phyloP scores from a whole-genome alignment of 345 rosid genomes.

The Moringa oleifera region DNA sequence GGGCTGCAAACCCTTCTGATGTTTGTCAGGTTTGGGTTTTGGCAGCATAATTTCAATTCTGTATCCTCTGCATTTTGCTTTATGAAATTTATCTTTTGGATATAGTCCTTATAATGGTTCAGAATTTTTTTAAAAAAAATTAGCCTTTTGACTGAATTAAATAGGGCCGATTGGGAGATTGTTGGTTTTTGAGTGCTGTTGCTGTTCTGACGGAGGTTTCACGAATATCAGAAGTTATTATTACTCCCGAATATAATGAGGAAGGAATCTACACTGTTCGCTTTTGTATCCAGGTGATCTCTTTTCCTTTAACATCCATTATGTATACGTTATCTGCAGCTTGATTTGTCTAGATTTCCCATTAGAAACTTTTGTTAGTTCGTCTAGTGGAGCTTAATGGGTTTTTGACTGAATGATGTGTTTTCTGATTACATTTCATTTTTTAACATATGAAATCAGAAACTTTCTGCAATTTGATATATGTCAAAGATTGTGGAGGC shows the following conservation, averaged over 20 bases:
- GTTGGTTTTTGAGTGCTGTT: slow-evolving; percentile 99
- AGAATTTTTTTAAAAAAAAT: slow-evolving; percentile 6
- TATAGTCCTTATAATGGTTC: slow-evolving; percentile 6
- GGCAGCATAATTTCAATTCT: slow-evolving; percentile 6
- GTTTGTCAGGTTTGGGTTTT: slow-evolving; percentile 86
- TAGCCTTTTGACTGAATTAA: slow-evolving; percentile 14
- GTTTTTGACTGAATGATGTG: not conserved
- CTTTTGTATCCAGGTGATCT: slow-evolving; percentile 91
- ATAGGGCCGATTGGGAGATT: slow-evolving; percentile 97
- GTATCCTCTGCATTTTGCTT: slow-evolving; percentile 11
- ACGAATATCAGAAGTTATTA: slow-evolving; percentile 90
- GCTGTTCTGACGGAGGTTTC: slow-evolving; percentile 96
- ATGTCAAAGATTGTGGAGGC: not conserved
- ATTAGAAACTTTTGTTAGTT: too few relatives aligned
- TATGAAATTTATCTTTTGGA: slow-evolving; percentile 10
- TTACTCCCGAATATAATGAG: slow-evolving; percentile 93
- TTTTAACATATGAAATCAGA: not conserved
- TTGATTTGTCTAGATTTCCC: slow-evolving; percentile 5
- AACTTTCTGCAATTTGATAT: not conserved
- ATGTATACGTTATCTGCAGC: not conserved
- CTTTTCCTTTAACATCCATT: slow-evolving; percentile 5
- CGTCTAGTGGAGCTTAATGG: not conserved
- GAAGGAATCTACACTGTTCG: slow-evolving; percentile 99
- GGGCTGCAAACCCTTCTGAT: slow-evolving; percentile 92
- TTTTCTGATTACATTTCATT: not conserved